A percentile compares a stretch with the other conserved stretches of the same genome.
These are phyloP conservation scores for Tylopilus rubrobrunneus DNA, from an alignment of 768 basidiomycete species.

Conservation along the genomic window DNA sequence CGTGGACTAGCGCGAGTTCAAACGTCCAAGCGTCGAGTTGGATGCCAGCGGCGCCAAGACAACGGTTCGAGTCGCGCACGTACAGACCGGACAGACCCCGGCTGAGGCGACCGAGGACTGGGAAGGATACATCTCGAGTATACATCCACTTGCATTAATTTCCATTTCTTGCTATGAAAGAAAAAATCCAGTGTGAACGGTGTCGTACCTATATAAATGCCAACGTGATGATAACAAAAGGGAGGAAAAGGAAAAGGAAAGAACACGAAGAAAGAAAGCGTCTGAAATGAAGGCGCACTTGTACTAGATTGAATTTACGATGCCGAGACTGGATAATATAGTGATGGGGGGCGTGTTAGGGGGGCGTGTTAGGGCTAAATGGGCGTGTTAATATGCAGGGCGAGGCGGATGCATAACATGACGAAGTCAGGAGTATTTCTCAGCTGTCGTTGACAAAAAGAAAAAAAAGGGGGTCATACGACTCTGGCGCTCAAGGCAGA, in stretches of 20 bases:
- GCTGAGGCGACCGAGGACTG: no score
- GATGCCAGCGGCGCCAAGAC: no score
- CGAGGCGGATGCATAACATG: slow-evolving; percentile 2
- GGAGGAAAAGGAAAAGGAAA: not conserved
- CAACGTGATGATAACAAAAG: slow-evolving; percentile 13
- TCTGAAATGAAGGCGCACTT: not conserved
- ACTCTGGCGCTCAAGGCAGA: not conserved
- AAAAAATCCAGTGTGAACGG: slow-evolving; percentile 12
- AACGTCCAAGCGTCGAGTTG: no score
- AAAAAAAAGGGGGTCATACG: not conserved
- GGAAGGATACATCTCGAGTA: not conserved
- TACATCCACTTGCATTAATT: slow-evolving; percentile 4
- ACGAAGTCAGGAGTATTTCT: slow-evolving; percentile 11
- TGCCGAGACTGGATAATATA: slow-evolving; percentile 28
- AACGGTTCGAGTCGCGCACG: no score
- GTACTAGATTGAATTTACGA: slow-evolving; percentile 27
- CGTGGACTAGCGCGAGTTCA: no score
- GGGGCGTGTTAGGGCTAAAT: slow-evolving; percentile 8
- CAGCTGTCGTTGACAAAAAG: slow-evolving; percentile 11
- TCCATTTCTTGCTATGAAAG: slow-evolving; percentile 8
- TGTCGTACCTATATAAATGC: slow-evolving; percentile 11
- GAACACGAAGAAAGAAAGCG: not conserved
- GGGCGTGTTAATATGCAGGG: slow-evolving; percentile 20
- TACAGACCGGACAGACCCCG: no score
- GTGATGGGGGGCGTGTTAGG: slow-evolving; percentile 4